Conservation (phyloP, 2,329 filamentous ascomycete genomes). For the Trichoderma aggressivum region DNA sequence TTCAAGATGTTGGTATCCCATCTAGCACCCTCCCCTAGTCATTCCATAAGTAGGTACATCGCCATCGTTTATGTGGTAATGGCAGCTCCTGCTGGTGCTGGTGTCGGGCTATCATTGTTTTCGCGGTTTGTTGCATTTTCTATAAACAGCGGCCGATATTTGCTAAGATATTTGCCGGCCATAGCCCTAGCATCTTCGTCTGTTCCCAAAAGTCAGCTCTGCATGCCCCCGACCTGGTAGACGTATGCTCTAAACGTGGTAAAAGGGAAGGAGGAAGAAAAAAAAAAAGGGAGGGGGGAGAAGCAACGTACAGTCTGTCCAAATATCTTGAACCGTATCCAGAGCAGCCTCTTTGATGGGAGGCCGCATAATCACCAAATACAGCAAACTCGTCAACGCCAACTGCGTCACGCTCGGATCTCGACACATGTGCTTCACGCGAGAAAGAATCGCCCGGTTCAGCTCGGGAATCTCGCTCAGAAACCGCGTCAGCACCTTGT, state of each 20-base stretch:
- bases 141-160: slow-evolving; percentile 56
- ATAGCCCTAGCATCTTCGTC: slow-evolving; percentile 62
- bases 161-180: slow-evolving; percentile 59
- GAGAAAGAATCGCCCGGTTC: slow-evolving; percentile 65
- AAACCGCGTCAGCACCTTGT: slow-evolving; percentile 87
- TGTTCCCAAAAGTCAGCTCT: slow-evolving; percentile 27
- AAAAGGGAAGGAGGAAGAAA: not conserved
- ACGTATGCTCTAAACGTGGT: not conserved
- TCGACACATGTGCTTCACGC: slow-evolving; percentile 65
- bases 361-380: slow-evolving; percentile 65
- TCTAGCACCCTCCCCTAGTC: not conserved
- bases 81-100: slow-evolving; percentile 26
- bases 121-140: slow-evolving; percentile 31
- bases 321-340: slow-evolving; percentile 64
- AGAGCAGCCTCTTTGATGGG: slow-evolving; percentile 61
- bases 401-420: slow-evolving; percentile 63
- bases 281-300: no score
- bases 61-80: slow-evolving; percentile 30
- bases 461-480: slow-evolving; percentile 86
- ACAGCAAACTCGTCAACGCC: slow-evolving; percentile 62
- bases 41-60: not conserved
- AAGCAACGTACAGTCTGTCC: slow-evolving; percentile 57
- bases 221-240: not conserved
- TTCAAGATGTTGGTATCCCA: not conserved
- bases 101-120: slow-evolving; percentile 23